phyloP scores from a whole-genome alignment of 768 basidiomycete species.

The Tylopilus plumbeoviolaceoides region DNA sequence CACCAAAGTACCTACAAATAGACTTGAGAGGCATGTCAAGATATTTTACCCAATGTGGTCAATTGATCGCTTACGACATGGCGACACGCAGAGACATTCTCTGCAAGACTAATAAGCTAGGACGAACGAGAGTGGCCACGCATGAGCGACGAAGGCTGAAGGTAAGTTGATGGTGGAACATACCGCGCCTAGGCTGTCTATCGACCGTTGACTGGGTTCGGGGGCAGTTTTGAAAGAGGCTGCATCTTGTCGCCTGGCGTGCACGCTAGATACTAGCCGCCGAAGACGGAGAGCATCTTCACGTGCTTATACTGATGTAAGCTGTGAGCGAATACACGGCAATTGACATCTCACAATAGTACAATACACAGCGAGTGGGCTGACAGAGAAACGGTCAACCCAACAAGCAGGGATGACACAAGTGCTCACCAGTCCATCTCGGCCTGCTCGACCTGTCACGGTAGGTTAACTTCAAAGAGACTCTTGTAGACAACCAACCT shows the following conservation, averaged over 20 bases:
- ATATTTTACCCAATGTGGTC: neutral
- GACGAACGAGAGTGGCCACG: neutral
- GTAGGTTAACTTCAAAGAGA: conserved; percentile 1
- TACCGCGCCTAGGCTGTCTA: conserved; percentile 62
- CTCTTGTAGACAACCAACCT: conserved; percentile 39
- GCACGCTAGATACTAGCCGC: conserved; percentile 45
- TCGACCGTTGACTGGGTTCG: conserved; percentile 62
- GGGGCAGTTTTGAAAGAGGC: conserved; percentile 47
- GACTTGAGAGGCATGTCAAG: conserved; percentile 36
- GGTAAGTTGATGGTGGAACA: conserved; percentile 9
- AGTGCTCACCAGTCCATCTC: conserved; percentile 64
- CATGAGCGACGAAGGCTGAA: conserved; percentile 18
- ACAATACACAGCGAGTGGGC: conserved; percentile 79
- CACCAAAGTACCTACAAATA: conserved; percentile 81
- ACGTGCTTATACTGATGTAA: conserved; percentile 45
- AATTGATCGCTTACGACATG: conserved; percentile 54
- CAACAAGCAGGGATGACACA: neutral
- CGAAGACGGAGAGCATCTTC: conserved; percentile 63
- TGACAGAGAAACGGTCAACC: conserved; percentile 24
- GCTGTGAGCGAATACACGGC: neutral
- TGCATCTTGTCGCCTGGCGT: conserved; percentile 41
- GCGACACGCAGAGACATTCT: conserved; percentile 56
- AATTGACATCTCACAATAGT: conserved; percentile 56
- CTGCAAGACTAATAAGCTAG: conserved; percentile 52
- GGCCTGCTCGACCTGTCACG: conserved; percentile 65